A percentile compares a stretch with the other conserved stretches of the same genome.
Conservation (phyloP, 1,139 yeast species). For the Yamadazyma aaseri region DNA sequence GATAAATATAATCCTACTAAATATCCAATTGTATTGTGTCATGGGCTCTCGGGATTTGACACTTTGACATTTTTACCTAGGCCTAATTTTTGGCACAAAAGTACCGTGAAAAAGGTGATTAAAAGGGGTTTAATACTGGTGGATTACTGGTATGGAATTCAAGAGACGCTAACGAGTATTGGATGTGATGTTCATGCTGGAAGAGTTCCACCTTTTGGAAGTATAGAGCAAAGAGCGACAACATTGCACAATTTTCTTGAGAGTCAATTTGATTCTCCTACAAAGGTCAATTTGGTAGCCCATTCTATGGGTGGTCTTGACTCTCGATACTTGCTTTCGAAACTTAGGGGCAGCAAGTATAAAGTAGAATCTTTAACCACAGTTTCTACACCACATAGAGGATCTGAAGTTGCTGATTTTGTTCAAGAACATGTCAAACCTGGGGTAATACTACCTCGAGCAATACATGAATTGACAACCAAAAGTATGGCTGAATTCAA, state of each 20-base stretch:
- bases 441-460: conserved; percentile 33
- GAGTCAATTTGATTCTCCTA: conserved; percentile 36
- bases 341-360: conserved; percentile 46
- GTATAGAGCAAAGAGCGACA: conserved; percentile 68
- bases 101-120: conserved; percentile 13
- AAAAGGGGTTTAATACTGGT: conserved; percentile 24
- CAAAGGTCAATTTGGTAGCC: conserved; percentile 72
- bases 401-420: conserved; percentile 81
- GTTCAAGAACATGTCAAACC: conserved; percentile 39
- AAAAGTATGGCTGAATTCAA: conserved; percentile 55
- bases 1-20: conserved; percentile 28
- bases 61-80: conserved; percentile 49
- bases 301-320: conserved; percentile 97
- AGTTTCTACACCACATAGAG: conserved; percentile 83
- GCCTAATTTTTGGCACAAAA: conserved; percentile 15
- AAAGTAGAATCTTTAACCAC: conserved; percentile 75
- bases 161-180: conserved; percentile 52
- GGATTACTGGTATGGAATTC: conserved; percentile 83
- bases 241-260: conserved; percentile 54
- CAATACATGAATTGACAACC: conserved; percentile 61
- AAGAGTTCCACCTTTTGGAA: conserved; percentile 80
- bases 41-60: conserved; percentile 83
- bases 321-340: conserved; percentile 69
- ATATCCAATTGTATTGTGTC: conserved; percentile 75
- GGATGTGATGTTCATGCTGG: conserved; percentile 75